Evolutionary conservation across 371 early-diverging fungal species (phyloP), one percentile per base, ranked within the genome.

Genomic region (Mucor velutinosus): DNA sequence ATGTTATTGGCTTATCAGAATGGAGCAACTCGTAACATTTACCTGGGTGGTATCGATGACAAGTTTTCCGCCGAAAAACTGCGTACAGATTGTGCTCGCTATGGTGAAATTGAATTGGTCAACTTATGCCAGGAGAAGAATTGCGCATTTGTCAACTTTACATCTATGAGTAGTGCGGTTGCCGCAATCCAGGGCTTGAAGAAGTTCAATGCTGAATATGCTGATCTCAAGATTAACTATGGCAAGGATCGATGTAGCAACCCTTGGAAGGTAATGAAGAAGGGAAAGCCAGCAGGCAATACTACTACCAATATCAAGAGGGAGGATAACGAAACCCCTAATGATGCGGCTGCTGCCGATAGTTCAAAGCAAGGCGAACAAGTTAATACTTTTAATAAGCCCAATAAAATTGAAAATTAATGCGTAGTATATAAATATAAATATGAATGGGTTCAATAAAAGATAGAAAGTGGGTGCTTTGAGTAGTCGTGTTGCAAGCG

Each of bases 241-340:
- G 95, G 96, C 45, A 93, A 92, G 75, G 96, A 95, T 74, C 83
- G 94, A 6, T 95, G 94, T 67, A 92, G 87, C 7, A 82, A 85
- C 59, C 81, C 87, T 17, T 81, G 41, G 29, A 61, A 61, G 15
- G 25, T 53, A 12, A 23, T 53, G 53, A 53, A 21, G 27, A 53
- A 27, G 21, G 21, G 21, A 25, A 53, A 53, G 25, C 12, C 27
- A 53, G 14, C 27, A 6, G 15, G 53, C 4, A 53, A 27, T 14
- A 4, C 4, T 53, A 1, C 53, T 53, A 14, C 23, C 6, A 14
- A 11, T 15, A 53, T 27, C 14, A 53, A 53, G 27, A 53, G 15
- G 12, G 51, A 51, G 2, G 51, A 51, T 12, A 35, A 35, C 37
- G 37, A 12, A 35, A 12, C 37, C 11, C 25, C 21, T 25, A 1